A percentile compares a stretch with the other conserved stretches of the same genome.
phyloP scores from a whole-genome alignment of 495 filamentous ascomycete species.

The Viridothelium virens region DNA sequence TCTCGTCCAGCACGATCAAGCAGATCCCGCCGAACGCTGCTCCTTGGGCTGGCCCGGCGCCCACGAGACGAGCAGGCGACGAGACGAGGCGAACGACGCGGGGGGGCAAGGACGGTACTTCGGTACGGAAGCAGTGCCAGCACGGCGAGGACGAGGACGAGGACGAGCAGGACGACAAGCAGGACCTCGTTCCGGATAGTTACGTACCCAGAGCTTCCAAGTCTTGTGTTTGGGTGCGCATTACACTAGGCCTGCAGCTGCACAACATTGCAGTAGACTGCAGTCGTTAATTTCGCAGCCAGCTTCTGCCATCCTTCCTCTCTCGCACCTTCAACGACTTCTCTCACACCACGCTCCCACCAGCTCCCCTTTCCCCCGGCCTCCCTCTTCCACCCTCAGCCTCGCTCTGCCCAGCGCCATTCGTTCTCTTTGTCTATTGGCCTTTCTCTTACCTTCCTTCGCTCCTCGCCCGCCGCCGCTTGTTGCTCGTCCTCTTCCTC shows the following conservation, averaged over 20 bases:
- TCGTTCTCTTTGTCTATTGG: background rate
- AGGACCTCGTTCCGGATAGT: background rate
- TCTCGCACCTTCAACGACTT: background rate
- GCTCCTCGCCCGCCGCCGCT: background rate
- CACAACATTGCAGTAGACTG: conserved; percentile 13
- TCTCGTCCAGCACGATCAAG: conserved; percentile 3
- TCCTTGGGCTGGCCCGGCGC: too few relatives aligned
- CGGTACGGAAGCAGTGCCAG: background rate
- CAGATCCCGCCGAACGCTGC: background rate
- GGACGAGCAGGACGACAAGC: background rate
- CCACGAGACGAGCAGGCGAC: background rate
- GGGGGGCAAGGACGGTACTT: background rate
- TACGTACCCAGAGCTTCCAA: too few relatives aligned
- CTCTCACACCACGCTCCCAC: background rate
- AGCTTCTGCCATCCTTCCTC: conserved; percentile 9
- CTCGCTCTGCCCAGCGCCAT: conserved; percentile 4
- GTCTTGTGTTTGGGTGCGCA: conserved; percentile 5
- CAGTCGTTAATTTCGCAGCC: conserved; percentile 11
- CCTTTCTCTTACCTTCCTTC: background rate
- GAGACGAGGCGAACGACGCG: background rate
- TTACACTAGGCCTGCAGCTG: conserved; percentile 6
- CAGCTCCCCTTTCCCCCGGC: conserved; percentile 1
- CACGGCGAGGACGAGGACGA: too few relatives aligned
- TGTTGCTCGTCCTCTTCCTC: background rate
- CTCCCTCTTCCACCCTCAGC: background rate